These are phyloP conservation scores for Diversispora eburnea DNA, from an alignment of 192 early-diverging fungal species.

Conservation along the genomic window DNA sequence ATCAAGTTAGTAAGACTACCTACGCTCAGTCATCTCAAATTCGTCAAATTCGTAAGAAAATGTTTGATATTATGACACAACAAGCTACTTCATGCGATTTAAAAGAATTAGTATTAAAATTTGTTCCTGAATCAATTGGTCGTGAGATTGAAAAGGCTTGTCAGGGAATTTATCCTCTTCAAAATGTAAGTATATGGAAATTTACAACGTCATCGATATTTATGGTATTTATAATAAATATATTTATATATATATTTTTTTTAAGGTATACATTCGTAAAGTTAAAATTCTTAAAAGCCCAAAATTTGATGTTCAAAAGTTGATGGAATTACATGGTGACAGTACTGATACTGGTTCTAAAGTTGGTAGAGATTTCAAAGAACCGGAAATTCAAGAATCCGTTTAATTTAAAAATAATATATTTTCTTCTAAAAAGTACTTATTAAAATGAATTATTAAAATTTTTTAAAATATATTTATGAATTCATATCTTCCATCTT, in stretches of 20 bases:
- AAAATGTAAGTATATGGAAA: constrained; percentile 56
- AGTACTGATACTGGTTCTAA: constrained; percentile 74
- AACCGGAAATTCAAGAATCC: constrained; percentile 60
- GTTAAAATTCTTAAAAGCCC: constrained; percentile 99
- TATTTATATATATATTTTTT: not conserved
- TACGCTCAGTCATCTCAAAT: constrained; percentile 97
- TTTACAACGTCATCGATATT: not conserved
- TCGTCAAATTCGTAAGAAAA: constrained; percentile 99
- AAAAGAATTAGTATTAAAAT: constrained; percentile 94
- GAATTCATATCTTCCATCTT: too few species aligned
- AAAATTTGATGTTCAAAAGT: constrained; percentile 93
- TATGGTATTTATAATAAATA: not conserved
- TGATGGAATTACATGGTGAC: constrained; percentile 94
- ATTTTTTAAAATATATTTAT: too few species aligned
- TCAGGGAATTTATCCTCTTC: constrained; percentile 97
- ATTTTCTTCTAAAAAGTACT: too few species aligned
- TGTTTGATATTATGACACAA: constrained; percentile 96
- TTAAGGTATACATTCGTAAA: constrained; percentile 81
- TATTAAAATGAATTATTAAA: too few species aligned
- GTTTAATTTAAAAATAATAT: not conserved
- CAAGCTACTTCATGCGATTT: constrained; percentile 86
- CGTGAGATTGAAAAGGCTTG: constrained; percentile 96
- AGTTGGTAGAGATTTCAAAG: constrained; percentile 85
- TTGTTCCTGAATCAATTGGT: constrained; percentile 96
- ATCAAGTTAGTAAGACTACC: constrained; percentile 97